Evolutionary conservation across 2,329 filamentous ascomycete genomes (phyloP), one percentile per base, ranked within the genome.

Genomic region (Blastomyces emzantsi): DNA sequence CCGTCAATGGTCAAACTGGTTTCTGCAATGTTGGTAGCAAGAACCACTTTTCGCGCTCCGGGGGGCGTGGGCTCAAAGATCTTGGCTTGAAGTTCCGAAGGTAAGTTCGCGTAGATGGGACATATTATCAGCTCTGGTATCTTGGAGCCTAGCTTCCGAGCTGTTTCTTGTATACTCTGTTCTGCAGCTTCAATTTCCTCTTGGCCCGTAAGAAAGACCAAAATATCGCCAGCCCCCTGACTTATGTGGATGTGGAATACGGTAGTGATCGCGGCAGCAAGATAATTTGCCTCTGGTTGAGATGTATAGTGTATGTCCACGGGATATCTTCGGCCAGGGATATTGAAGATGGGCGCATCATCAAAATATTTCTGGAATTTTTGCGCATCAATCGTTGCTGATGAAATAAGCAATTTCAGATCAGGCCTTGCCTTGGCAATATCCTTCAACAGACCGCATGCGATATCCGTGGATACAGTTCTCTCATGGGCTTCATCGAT

Each of bases 401-500:
- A 96, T 2, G 91, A 94, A 63, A 99, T 96, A 41, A 99, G 81
- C 0, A 99, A 78, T 74, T 93, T 96, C 61, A 99, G 77, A 66
- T 97, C 93, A 2, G 89, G 90, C 52, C 94, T 81, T 61, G 90
- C 89, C 65, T 89, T 83, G 0, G 90, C 87, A 66, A 97, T 83
- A 77, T 97, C 93, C 72, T 97, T 97, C 64, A 96, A 82, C 43
- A 99, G 77, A 13, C 90, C 91, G 64, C 96, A 84, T 8, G 97
- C 77, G 63, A 99, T 92, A 75, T 99, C 94, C 0, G 93, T 96
- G 62, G 91, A 87, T 0, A 97, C 83, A 0, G 91, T 96, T 68
- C 94, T 83, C 74, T 99, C 94, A 83, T 99, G 94, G 0, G 94
- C 94, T 74, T 99, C 94, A 73, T 99, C 94, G 63, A 99, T 93